phyloP scores from a whole-genome alignment of 257 asterid genomes.

The Solanum acaule region DNA sequence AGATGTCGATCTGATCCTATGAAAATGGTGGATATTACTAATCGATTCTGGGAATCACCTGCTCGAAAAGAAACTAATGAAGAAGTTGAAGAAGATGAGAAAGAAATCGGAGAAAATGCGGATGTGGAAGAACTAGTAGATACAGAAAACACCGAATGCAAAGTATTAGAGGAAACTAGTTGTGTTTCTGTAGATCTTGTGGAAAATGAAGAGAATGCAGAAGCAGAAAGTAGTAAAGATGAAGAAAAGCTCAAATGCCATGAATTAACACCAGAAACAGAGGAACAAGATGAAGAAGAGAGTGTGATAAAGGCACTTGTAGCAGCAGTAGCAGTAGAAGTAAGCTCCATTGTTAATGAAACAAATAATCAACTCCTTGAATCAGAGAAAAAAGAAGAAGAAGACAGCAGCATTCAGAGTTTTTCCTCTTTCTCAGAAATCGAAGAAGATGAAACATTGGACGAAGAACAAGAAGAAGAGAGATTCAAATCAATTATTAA shows the following conservation, averaged over 20 bases:
- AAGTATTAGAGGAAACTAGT: constrained; percentile 1
- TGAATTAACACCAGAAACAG: background rate
- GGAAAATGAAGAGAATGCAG: constrained; percentile 9
- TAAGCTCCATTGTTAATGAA: background rate
- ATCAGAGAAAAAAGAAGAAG: background rate
- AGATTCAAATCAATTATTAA: constrained; percentile 9
- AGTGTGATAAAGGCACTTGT: background rate
- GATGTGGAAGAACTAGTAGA: background rate
- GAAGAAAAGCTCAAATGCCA: background rate
- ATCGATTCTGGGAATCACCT: constrained; percentile 51
- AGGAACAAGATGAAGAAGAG: background rate
- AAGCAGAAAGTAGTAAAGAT: background rate
- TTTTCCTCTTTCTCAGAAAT: background rate
- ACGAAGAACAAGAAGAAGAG: background rate
- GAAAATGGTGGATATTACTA: constrained; percentile 69
- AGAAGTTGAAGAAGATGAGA: background rate
- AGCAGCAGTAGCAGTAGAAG: background rate
- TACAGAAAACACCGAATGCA: background rate
- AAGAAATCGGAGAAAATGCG: background rate
- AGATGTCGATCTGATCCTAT: constrained; percentile 97
- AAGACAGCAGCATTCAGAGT: background rate
- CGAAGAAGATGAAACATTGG: background rate
- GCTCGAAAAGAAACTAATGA: constrained; percentile 13
- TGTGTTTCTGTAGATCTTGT: constrained; percentile 10
- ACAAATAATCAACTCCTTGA: background rate